A percentile compares a stretch with the other conserved stretches of the same genome.
These are phyloP conservation scores for Clathrospora elynae DNA, from an alignment of 2,329 filamentous ascomycete genomes.

Conservation along the genomic window DNA sequence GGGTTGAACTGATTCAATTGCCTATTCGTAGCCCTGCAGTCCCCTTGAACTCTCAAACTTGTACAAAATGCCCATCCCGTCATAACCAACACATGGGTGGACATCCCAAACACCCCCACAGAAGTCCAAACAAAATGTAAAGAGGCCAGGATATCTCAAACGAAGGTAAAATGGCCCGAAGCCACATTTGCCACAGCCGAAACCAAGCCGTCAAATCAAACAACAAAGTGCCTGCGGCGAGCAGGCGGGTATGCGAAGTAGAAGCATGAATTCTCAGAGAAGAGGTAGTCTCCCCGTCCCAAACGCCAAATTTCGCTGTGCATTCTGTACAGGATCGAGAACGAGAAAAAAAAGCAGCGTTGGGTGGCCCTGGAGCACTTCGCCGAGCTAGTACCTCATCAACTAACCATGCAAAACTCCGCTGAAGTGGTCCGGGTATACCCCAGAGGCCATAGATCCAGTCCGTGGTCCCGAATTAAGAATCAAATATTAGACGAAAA, in stretches of 20 bases:
- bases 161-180: conserved; percentile 2
- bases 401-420: background rate
- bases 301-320: conserved; percentile 5
- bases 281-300: conserved; percentile 1
- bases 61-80: no score
- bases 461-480: conserved; percentile 35
- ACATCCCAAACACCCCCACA: no score
- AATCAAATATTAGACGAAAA: conserved; percentile 39
- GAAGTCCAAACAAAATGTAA: no score
- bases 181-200: conserved; percentile 2
- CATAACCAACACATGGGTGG: no score
- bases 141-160: conserved; percentile 15
- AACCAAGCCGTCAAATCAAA: conserved; percentile 1
- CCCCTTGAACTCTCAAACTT: no score
- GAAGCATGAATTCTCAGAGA: conserved; percentile 6
- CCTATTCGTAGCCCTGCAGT: no score
- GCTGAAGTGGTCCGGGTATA: conserved; percentile 1
- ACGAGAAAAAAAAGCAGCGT: conserved; percentile 4
- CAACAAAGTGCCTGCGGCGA: conserved; percentile 16
- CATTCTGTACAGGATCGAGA: conserved; percentile 12
- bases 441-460: conserved; percentile 31
- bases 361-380: conserved; percentile 1
- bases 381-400: no score
- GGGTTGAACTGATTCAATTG: no score
- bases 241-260: conserved; percentile 29